Base-by-base conservation (phyloP, 2,329 filamentous ascomycete species). In the Rachicladosporium sp. region DNA sequence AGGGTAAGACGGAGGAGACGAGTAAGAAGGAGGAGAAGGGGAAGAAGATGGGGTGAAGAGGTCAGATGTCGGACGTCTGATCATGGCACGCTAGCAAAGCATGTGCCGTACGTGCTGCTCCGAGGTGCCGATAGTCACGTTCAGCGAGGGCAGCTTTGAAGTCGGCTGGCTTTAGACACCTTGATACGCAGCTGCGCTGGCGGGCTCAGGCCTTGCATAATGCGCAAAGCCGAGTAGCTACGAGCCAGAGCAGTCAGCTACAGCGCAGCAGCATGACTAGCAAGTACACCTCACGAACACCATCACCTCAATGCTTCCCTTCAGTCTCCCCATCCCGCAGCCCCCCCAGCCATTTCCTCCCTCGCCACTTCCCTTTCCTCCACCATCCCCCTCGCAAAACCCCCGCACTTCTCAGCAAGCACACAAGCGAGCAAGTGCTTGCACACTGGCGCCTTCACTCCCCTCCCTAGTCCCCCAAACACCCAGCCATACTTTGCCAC, bases 341-440 rank as follows among this genome's bases (percentile, higher is more conserved):
- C 73, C 64, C 86, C 75, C 10, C 82, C 87, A 10, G 79, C 86
- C 58, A 84, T 68, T 59, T 89, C 83, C 47, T 80, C 78, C 43
- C 65, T 68, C 19, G 68, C 65, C 10, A 81, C 69, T 31, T 55
- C 52, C 51, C 65, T 68, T 49, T 73, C 69, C 42, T 72, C 68
- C 10, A 81, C 68, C 50, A 73, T 74, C 1, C 52, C 52, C 4
- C 15, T 19, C 15, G 68, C 71, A 48, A 91, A 71, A 21, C 78
- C 58, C 3, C 56, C 57, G 66, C 83, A 88, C 35, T 69, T 67
- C 56, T 85, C 79, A 4, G 71, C 79, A 40, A 96, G 59, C 31
- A 89, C 62, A 58, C 84, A 93, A 1, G 89, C 89, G 10, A 96
- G 71, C 4, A 96, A 61, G 61, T 98, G 89, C 63, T 95, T 95